Conservation (phyloP, 129 eudicot genomes). For the Flaveria brownii region DNA sequence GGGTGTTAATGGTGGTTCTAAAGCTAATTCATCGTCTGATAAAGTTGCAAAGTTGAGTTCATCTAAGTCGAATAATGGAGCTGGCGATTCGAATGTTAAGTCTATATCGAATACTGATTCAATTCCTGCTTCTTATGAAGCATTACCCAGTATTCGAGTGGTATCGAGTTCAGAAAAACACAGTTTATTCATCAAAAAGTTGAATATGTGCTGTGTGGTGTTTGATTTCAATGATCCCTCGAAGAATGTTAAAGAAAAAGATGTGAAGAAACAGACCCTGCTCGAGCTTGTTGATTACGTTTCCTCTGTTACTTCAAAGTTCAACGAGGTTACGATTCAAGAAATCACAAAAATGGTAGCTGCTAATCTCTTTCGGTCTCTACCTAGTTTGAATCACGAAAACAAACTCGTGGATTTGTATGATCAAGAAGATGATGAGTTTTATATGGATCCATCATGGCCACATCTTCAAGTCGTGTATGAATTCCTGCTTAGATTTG, state of each 20-base stretch:
- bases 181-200: constrained; percentile 53
- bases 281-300: constrained; percentile 73
- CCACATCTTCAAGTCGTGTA: constrained; percentile 81
- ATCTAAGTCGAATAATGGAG: not conserved
- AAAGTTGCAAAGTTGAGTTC: constrained; percentile 14
- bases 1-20: constrained; percentile 25
- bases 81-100: not conserved
- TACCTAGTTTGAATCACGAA: constrained; percentile 51
- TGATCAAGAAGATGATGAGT: constrained; percentile 79
- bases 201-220: constrained; percentile 69
- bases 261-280: constrained; percentile 60
- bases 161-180: constrained; percentile 66
- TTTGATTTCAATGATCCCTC: constrained; percentile 59
- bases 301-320: constrained; percentile 50
- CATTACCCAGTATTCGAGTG: constrained; percentile 61
- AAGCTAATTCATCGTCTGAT: constrained; percentile 24
- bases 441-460: constrained; percentile 66
- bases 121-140: constrained; percentile 48
- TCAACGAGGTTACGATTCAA: constrained; percentile 61
- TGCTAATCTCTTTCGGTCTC: constrained; percentile 60
- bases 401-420: constrained; percentile 46
- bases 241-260: constrained; percentile 56
- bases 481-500: constrained; percentile 70
- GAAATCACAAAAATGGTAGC: constrained; percentile 68
- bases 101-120: constrained; percentile 16